Conservation (phyloP, 2,329 filamentous ascomycete genomes). For the Fusarium sp. region DNA sequence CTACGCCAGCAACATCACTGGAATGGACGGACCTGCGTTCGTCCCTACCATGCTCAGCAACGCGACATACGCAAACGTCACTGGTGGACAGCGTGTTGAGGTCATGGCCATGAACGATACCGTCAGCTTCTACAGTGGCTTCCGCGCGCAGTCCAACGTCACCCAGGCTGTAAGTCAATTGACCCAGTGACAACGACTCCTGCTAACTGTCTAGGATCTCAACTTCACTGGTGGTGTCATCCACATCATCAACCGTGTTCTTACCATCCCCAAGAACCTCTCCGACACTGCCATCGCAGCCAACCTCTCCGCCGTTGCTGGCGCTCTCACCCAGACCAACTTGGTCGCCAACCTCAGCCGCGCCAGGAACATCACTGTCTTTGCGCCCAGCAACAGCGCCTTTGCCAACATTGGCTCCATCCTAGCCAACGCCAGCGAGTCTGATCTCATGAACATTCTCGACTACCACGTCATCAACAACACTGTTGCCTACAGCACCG, state of each 20-base stretch:
- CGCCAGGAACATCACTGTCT: slow-evolving; percentile 64
- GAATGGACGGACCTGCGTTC: slow-evolving; percentile 49
- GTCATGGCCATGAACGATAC: slow-evolving; percentile 56
- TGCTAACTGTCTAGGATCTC: slow-evolving; percentile 52
- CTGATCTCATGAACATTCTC: slow-evolving; percentile 64
- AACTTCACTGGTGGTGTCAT: slow-evolving; percentile 60
- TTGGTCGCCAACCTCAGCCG: slow-evolving; percentile 43
- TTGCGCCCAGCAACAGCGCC: slow-evolving; percentile 70
- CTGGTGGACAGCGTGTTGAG: slow-evolving; percentile 60
- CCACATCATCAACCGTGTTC: slow-evolving; percentile 63
- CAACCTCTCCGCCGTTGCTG: slow-evolving; percentile 41
- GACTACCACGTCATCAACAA: slow-evolving; percentile 72
- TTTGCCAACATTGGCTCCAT: slow-evolving; percentile 67
- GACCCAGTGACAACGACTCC: no score
- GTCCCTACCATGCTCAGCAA: slow-evolving; percentile 59
- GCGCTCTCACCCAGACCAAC: slow-evolving; percentile 45
- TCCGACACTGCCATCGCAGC: slow-evolving; percentile 47
- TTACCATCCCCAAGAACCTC: slow-evolving; percentile 53
- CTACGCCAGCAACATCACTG: slow-evolving; percentile 51
- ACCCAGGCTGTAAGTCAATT: slow-evolving; percentile 47
- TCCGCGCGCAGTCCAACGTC: slow-evolving; percentile 56
- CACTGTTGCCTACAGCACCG: slow-evolving; percentile 56
- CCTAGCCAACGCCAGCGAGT: slow-evolving; percentile 57
- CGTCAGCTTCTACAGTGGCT: slow-evolving; percentile 60
- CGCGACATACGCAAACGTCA: slow-evolving; percentile 56